phyloP scores from a whole-genome alignment of 2,329 filamentous ascomycete genomes.

The Aspergillus novofumigatus region DNA sequence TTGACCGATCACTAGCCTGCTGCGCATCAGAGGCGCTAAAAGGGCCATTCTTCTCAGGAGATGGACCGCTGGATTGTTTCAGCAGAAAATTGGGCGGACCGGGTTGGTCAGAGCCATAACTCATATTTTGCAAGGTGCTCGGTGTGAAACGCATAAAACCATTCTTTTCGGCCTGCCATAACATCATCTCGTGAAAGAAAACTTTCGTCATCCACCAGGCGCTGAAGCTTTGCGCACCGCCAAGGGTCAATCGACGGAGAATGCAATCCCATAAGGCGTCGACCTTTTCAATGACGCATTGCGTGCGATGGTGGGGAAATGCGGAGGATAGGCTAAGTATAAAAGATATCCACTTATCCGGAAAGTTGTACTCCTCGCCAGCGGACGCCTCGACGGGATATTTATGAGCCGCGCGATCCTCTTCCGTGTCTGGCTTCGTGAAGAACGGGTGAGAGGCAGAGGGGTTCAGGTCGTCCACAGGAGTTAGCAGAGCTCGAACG shows the following conservation, averaged over 20 bases:
- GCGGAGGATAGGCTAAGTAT: conserved; percentile 38
- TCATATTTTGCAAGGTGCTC: conserved; percentile 27
- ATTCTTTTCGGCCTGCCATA: conserved; percentile 83
- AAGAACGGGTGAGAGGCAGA: conserved; percentile 31
- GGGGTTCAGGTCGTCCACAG: conserved; percentile 31
- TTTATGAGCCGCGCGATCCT: conserved; percentile 27
- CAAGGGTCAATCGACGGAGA: conserved; percentile 41
- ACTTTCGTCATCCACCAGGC: conserved; percentile 74
- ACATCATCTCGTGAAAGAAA: conserved; percentile 90
- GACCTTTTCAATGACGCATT: conserved; percentile 44
- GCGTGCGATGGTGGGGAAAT: conserved; percentile 40
- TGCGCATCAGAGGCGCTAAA: conserved; percentile 16
- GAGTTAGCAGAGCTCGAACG: conserved; percentile 40
- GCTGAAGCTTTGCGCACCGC: conserved; percentile 45
- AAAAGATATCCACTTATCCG: conserved; percentile 45
- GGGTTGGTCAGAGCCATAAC: conserved; percentile 20
- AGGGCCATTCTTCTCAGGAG: conserved; percentile 11
- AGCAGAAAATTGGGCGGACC: conserved; percentile 17
- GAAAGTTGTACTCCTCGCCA: conserved; percentile 45
- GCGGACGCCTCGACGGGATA: conserved; percentile 34
- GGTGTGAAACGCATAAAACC: conserved; percentile 68
- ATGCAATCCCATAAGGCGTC: conserved; percentile 43
- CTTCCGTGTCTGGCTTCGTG: conserved; percentile 29
- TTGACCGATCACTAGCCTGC: conserved; percentile 11
- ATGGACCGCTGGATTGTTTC: conserved; percentile 17